Evolutionary conservation across 108 stramenopile genomes (phyloP).

Genomic region (Aurantiochytrium sp.): DNA sequence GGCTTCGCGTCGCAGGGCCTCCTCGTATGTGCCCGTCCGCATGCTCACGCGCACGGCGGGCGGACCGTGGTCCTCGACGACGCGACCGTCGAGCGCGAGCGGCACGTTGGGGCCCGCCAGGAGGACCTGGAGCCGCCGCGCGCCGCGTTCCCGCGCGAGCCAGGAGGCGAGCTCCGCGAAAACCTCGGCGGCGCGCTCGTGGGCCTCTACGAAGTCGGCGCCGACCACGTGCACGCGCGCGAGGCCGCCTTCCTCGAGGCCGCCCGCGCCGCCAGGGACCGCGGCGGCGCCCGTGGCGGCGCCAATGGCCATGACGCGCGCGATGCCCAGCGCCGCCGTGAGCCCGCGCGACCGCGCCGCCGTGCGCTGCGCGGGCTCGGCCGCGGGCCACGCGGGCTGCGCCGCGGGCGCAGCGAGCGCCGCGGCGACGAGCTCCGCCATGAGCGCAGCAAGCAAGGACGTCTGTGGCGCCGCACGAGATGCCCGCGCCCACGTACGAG

Average conservation of each 20-base stretch:
- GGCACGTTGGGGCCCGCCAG: background rate
- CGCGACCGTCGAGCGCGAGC: background rate
- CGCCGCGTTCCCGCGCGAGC: background rate
- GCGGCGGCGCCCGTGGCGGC: background rate
- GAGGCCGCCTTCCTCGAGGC: background rate
- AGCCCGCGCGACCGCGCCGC: background rate
- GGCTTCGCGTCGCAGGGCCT: background rate
- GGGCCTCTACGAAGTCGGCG: constrained; percentile 2
- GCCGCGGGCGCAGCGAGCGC: too few species aligned
- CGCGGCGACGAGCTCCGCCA: background rate
- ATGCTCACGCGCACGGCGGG: background rate
- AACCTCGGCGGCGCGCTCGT: background rate
- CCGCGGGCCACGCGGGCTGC: background rate
- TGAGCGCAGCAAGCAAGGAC: background rate
- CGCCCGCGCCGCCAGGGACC: background rate
- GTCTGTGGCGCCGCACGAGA: background rate
- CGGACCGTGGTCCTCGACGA: background rate
- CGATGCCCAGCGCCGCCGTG: background rate
- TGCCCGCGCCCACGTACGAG: too few species aligned
- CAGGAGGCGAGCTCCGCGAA: background rate
- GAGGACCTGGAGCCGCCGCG: background rate
- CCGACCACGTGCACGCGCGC: background rate
- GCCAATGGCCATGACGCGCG: background rate
- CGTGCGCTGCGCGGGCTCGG: background rate
- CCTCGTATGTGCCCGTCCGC: background rate